Percentiles rank a stretch among this genome's conserved stretches.
phyloP scores from a whole-genome alignment of 2,329 filamentous ascomycete species.

The Colletotrichum brevisporum region DNA sequence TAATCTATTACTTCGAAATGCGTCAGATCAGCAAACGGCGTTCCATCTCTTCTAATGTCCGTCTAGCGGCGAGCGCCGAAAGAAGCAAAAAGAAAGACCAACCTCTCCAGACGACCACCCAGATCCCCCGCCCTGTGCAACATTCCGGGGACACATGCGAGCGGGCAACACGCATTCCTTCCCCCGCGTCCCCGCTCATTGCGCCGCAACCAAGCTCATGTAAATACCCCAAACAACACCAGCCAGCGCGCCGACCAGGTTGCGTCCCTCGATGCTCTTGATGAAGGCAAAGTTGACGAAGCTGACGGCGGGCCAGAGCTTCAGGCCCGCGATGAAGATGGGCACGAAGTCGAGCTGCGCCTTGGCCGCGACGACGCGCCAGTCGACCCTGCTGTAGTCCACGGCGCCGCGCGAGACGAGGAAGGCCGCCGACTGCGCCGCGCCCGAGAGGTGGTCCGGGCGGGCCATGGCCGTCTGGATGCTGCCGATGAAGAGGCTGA shows the following conservation, averaged over 20 bases:
- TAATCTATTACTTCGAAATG: background rate
- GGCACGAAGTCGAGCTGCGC: constrained; percentile 71
- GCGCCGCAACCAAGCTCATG: constrained; percentile 73
- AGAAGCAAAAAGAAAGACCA: background rate
- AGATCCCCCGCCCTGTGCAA: background rate
- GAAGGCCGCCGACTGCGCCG: constrained; percentile 48
- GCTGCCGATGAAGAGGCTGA: constrained; percentile 71
- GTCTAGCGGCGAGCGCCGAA: background rate
- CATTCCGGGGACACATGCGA: background rate
- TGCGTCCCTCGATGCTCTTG: constrained; percentile 78
- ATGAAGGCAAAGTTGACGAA: constrained; percentile 78
- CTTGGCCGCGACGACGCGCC: constrained; percentile 58
- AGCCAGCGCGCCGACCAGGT: constrained; percentile 79
- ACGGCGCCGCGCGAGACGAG: constrained; percentile 54
- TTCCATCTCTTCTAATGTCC: background rate
- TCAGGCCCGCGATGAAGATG: constrained; percentile 77
- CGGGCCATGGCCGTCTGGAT: constrained; percentile 65
- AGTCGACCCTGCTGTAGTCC: constrained; percentile 62
- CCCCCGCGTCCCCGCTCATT: constrained; percentile 28
- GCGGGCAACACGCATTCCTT: background rate
- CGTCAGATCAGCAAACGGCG: background rate
- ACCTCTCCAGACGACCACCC: background rate
- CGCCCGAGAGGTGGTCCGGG: constrained; percentile 51
- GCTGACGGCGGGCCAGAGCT: constrained; percentile 79
- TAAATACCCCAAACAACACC: constrained; percentile 84